Conservation (phyloP, 169 alveolate species). For the Plasmodium coatneyi region DNA sequence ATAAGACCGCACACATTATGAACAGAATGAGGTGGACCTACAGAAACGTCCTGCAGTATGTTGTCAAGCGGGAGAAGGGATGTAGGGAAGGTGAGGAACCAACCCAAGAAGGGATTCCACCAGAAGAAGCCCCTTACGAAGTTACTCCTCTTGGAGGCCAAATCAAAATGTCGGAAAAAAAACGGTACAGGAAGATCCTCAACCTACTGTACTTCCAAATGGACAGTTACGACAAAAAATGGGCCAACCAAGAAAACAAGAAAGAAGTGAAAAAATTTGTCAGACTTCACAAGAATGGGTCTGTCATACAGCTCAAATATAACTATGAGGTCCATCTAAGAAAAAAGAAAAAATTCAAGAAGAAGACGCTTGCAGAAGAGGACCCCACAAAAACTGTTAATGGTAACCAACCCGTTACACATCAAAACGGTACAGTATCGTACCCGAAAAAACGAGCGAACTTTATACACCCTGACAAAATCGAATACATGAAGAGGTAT, state of each 20-base stretch:
- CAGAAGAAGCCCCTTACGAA: not conserved
- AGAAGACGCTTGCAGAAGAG: not conserved
- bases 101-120: not conserved
- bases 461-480: not conserved
- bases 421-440: not conserved
- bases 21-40: constrained; percentile 41
- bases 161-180: constrained; percentile 12
- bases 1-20: not conserved
- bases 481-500: constrained; percentile 32
- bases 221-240: constrained; percentile 1
- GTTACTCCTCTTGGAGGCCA: not conserved
- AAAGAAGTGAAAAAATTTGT: constrained; percentile 14
- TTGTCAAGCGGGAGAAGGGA: not conserved
- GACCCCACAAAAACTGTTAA: not conserved
- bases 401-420: not conserved
- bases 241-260: not conserved
- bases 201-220: constrained; percentile 26
- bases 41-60: constrained; percentile 12
- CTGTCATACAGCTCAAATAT: constrained; percentile 66
- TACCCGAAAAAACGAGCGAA: not conserved
- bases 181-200: constrained; percentile 12
- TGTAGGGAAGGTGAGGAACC: not conserved
- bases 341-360: constrained; percentile 3
- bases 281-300: constrained; percentile 33
- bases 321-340: constrained; percentile 11